A percentile compares a stretch with the other conserved stretches of the same genome.
These are phyloP conservation scores for Pleurotus eryngii DNA, from an alignment of 768 basidiomycete species.

Conservation along the genomic window DNA sequence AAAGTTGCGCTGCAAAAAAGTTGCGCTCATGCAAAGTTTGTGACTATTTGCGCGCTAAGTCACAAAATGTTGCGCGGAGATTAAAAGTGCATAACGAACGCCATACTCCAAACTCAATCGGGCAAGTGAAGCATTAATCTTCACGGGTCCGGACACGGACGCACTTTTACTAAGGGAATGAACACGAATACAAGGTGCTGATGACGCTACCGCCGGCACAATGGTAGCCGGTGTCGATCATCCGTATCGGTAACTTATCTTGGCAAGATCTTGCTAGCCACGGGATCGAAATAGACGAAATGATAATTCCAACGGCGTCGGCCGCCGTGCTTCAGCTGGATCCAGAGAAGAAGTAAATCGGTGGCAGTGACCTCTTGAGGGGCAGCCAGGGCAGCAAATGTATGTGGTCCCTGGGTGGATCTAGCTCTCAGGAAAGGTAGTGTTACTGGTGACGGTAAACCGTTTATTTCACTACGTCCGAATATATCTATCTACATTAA, in stretches of 20 bases:
- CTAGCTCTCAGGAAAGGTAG: neutral
- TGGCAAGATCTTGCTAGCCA: constrained; percentile 4
- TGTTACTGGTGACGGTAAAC: too few relatives aligned
- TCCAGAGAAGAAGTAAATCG: neutral
- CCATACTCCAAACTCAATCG: neutral
- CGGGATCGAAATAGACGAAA: neutral
- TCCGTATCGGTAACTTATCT: neutral
- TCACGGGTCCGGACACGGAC: neutral
- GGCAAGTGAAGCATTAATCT: neutral
- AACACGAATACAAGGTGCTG: constrained; percentile 2
- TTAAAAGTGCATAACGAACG: too few relatives aligned
- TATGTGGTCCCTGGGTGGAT: neutral
- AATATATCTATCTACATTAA: too few relatives aligned
- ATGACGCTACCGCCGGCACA: neutral
- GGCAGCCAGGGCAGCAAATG: neutral
- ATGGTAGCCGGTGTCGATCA: constrained; percentile 4
- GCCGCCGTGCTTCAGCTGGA: neutral
- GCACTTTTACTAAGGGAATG: constrained; percentile 1
- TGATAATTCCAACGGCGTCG: too few relatives aligned
- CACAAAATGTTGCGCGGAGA: too few relatives aligned
- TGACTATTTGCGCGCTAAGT: too few relatives aligned
- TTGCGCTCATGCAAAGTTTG: too few relatives aligned
- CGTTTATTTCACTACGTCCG: too few relatives aligned
- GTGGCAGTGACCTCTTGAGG: neutral
- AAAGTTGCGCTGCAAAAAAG: too few relatives aligned